These are phyloP conservation scores for Cucurbitaria berberidis DNA, from an alignment of 2,329 filamentous ascomycete genomes.

Conservation along the genomic window DNA sequence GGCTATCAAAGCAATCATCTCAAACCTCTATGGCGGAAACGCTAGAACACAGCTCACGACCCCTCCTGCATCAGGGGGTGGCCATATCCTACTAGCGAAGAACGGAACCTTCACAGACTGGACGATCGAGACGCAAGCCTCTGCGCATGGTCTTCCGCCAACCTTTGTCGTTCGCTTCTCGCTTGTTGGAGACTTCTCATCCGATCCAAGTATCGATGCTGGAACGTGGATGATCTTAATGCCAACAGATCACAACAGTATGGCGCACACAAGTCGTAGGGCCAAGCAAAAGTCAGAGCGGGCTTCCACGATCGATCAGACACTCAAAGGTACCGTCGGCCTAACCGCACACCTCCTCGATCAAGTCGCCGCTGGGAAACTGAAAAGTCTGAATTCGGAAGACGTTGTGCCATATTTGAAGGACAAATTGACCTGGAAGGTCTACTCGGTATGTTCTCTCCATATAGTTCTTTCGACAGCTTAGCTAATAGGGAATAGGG, in stretches of 20 bases:
- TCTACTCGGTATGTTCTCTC: slow-evolving; percentile 27
- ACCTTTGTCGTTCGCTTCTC: slow-evolving; percentile 34
- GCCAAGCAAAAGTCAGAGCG: slow-evolving; percentile 56
- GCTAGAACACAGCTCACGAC: slow-evolving; percentile 6
- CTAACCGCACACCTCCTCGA: slow-evolving; percentile 37
- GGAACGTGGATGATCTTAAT: slow-evolving; percentile 37
- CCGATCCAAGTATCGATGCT: slow-evolving; percentile 21
- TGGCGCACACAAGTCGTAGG: slow-evolving; percentile 55
- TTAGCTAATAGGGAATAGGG: slow-evolving; percentile 18
- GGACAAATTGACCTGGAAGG: slow-evolving; percentile 36
- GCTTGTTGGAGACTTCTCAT: slow-evolving; percentile 22
- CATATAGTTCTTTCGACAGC: neutral
- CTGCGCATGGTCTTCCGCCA: slow-evolving; percentile 9
- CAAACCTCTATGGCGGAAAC: slow-evolving; percentile 31
- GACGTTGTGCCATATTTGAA: slow-evolving; percentile 38
- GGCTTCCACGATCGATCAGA: slow-evolving; percentile 8
- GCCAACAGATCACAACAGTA: slow-evolving; percentile 12
- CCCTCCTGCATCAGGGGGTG: neutral
- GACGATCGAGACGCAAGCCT: slow-evolving; percentile 26
- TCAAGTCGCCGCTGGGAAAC: slow-evolving; percentile 19
- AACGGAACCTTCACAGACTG: slow-evolving; percentile 33
- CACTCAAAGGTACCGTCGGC: slow-evolving; percentile 23
- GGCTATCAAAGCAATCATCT: slow-evolving; percentile 20
- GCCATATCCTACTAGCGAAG: neutral
- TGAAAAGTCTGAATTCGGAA: slow-evolving; percentile 24